These are phyloP conservation scores for Globisporangium camurandrum DNA, from an alignment of 352 stramenopile species.

Conservation along the genomic window DNA sequence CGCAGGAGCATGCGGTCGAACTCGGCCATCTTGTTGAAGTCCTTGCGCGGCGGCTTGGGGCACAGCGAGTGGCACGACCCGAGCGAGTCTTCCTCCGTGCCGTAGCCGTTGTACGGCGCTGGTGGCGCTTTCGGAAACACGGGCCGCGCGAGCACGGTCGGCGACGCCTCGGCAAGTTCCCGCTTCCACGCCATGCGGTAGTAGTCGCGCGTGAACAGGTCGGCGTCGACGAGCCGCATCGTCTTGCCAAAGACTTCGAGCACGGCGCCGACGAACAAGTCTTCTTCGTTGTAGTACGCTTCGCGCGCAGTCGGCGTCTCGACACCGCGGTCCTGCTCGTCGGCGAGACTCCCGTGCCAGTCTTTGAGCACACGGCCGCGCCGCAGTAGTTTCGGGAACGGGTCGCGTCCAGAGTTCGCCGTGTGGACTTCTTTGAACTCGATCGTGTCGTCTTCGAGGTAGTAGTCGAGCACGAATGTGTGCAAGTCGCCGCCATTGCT, in stretches of 20 bases:
- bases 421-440: conserved; percentile 83
- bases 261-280: conserved; percentile 53
- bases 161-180: conserved; percentile 31
- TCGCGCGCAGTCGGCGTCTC: conserved; percentile 53
- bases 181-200: conserved; percentile 63
- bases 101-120: conserved; percentile 66
- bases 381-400: conserved; percentile 69
- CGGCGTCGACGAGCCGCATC: conserved; percentile 71
- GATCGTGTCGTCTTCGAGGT: conserved; percentile 85
- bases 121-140: conserved; percentile 52
- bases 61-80: conserved; percentile 52
- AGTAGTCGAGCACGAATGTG: conserved; percentile 78
- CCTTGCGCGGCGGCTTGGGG: conserved; percentile 67
- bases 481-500: conserved; percentile 82
- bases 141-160: conserved; percentile 32
- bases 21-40: conserved; percentile 73
- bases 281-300: conserved; percentile 67
- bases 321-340: conserved; percentile 73
- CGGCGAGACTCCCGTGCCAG: conserved; percentile 50
- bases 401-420: conserved; percentile 75
- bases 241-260: conserved; percentile 60
- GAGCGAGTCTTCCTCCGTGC: conserved; percentile 70
- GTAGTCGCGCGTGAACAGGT: conserved; percentile 71
- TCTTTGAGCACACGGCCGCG: conserved; percentile 57
- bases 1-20: conserved; percentile 76